A percentile compares a stretch with the other conserved stretches of the same genome.
Conservation (phyloP, 2,329 filamentous ascomycete species). For the Nakataea oryzae region DNA sequence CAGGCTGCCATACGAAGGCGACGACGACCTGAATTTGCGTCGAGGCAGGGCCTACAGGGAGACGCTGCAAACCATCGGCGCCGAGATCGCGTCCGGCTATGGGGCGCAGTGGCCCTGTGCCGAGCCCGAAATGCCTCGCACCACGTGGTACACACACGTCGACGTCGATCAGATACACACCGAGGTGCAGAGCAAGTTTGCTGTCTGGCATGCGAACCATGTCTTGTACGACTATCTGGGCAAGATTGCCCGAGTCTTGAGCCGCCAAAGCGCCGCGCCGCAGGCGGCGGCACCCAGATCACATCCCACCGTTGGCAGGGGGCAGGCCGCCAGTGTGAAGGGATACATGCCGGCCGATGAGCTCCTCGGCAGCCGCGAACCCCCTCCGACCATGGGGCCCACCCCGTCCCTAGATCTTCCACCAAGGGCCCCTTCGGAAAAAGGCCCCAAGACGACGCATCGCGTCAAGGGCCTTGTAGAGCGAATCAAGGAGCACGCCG, state of each 20-base stretch:
- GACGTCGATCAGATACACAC: background rate
- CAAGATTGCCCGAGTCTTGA: background rate
- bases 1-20: background rate
- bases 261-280: background rate
- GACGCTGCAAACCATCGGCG: background rate
- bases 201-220: background rate
- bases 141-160: background rate
- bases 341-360: background rate
- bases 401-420: too few species aligned
- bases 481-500: background rate
- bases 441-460: background rate
- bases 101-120: background rate
- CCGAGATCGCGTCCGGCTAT: background rate
- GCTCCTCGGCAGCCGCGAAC: background rate
- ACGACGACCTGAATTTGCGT: background rate
- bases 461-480: background rate
- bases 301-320: background rate
- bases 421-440: background rate
- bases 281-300: too few species aligned
- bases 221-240: background rate
- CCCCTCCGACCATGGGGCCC: background rate
- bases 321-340: background rate
- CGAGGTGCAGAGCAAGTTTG: background rate
- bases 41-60: background rate
- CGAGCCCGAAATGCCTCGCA: background rate